Evolutionary conservation across 192 early-diverging fungal species (phyloP), one percentile per base, ranked within the genome.

Genomic region (Paraglomus occultum): DNA sequence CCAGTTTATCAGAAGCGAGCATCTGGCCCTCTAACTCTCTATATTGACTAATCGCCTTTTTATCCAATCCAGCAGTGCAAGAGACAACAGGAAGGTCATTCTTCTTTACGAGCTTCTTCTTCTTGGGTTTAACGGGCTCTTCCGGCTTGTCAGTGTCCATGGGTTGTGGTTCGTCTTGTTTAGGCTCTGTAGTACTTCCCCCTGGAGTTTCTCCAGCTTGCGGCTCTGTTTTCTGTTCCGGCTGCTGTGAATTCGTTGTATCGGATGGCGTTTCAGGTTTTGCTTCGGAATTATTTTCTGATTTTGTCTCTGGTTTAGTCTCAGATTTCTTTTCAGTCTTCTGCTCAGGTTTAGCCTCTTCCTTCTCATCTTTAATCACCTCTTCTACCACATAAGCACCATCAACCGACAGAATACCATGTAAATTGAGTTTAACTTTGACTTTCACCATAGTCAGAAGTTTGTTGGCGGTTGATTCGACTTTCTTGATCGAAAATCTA

Each of bases 61-160:
- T 69, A 57, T 89, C 77, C 53, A 93, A 78, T 66, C 84, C 83
- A 63, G 85, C 75, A 67, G 83, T 88, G 38, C 79, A 77, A 44
- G 89, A 78, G 51, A 83, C 75, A 31, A 99, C 88, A 12, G 84
- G 73, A 57, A 99, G 87, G 12, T 93, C 91, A 63, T 83, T 89
- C 82, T 94, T 91, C 81, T 91, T 91, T 76, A 92, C 87, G 48
- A 94, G 84, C 82, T 93, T 95, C 88, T 95, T 95, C 73, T 90
- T 87, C 87, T 96, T 95, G 77, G 86, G 85, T 75, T 79, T 84
- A 67, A 76, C 79, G 39, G 80, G 79, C 14, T 85, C 70, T 58
- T 17, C 38, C 1, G 43, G 20, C 48, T 39, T 70, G 49, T 59
- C 55, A 38, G 55, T 59, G 12, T 70, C 52, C 72, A 64, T 72